These are phyloP conservation scores for Melastoma malabathricum DNA, from an alignment of 345 rosid species.

Conservation along the genomic window DNA sequence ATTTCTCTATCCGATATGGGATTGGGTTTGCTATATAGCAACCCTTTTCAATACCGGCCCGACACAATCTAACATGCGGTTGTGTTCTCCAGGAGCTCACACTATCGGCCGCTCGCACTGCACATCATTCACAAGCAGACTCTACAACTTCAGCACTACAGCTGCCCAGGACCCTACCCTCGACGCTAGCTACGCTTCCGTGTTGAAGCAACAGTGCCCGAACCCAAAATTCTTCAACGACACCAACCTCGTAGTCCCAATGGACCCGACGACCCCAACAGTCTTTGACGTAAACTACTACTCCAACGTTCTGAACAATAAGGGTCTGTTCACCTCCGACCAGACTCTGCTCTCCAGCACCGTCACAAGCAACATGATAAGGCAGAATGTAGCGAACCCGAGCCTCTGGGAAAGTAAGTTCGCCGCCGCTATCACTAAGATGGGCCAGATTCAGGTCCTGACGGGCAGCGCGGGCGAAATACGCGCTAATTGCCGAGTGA, in stretches of 20 bases:
- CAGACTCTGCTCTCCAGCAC: conserved; percentile 7
- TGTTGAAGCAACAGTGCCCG: conserved; percentile 9
- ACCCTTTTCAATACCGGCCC: too few relatives aligned
- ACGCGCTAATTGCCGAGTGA: conserved; percentile 9
- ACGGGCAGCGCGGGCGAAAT: conserved; percentile 12
- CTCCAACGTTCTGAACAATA: conserved; percentile 4
- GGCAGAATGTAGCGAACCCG: conserved; percentile 1
- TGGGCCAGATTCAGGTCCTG: conserved; percentile 12
- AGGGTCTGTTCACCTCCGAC: conserved; percentile 11
- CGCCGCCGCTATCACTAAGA: conserved; percentile 7
- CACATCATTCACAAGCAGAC: conserved; percentile 6
- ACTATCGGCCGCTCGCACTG: conserved; percentile 10
- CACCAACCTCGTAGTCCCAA: conserved; percentile 7
- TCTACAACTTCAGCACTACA: conserved; percentile 5
- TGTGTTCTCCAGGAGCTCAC: conserved; percentile 4
- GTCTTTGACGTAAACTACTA: conserved; percentile 12
- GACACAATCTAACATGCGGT: background rate
- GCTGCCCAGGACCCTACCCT: conserved; percentile 8
- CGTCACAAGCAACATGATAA: conserved; percentile 5
- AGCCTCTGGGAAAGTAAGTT: conserved; percentile 9
- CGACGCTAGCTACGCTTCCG: conserved; percentile 1
- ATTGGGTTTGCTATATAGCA: too few relatives aligned
- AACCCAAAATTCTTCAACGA: background rate
- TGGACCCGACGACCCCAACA: conserved; percentile 7
- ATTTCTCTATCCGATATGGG: too few relatives aligned